Percentiles rank a stretch among this genome's conserved stretches.
Evolutionary conservation across 1,284 basidiomycete genomes (phyloP).

Genomic region (Leccinum fuscescens): DNA sequence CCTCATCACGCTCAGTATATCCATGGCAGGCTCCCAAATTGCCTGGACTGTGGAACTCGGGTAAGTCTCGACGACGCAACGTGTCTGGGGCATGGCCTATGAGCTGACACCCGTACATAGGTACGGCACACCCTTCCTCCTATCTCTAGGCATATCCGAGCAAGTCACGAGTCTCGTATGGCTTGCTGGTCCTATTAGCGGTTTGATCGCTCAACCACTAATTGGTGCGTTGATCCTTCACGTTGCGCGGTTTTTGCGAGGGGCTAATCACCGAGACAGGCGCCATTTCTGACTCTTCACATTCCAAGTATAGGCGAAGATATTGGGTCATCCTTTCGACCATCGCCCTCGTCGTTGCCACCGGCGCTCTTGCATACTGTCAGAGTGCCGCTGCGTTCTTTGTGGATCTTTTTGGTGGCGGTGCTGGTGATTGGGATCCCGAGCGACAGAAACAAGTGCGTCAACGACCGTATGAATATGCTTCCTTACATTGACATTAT

Average conservation of each 20-base stretch:
- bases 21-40: constrained; percentile 91
- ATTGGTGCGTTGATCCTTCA: constrained; percentile 59
- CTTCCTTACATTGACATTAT: background rate
- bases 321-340: constrained; percentile 90
- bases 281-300: constrained; percentile 90
- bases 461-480: background rate
- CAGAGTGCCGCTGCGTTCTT: constrained; percentile 70
- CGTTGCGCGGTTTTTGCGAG: constrained; percentile 14
- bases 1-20: constrained; percentile 72
- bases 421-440: constrained; percentile 90
- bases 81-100: constrained; percentile 17
- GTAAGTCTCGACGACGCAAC: constrained; percentile 42
- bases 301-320: constrained; percentile 83
- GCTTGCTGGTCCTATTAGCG: constrained; percentile 94
- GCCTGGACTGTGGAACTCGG: constrained; percentile 91
- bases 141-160: constrained; percentile 87
- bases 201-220: constrained; percentile 91
- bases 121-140: constrained; percentile 92
- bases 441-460: constrained; percentile 59
- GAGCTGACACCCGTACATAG: constrained; percentile 40
- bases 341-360: constrained; percentile 66
- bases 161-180: constrained; percentile 92
- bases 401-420: constrained; percentile 76
- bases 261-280: constrained; percentile 47
- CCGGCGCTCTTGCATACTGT: constrained; percentile 84